These are phyloP conservation scores for Starmera amethionina DNA, from an alignment of 805 yeast genomes.

Conservation along the genomic window DNA sequence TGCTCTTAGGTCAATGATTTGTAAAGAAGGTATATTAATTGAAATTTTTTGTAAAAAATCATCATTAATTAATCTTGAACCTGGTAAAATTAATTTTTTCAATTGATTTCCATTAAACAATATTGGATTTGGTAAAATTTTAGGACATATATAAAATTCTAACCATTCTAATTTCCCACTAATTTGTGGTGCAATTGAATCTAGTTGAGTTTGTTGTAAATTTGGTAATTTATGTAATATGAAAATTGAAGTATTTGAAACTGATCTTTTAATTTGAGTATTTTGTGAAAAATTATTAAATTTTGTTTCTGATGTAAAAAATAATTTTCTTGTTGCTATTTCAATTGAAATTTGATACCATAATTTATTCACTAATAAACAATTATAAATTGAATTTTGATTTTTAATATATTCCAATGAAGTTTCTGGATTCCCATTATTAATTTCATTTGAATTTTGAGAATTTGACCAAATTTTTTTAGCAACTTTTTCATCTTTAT, in stretches of 20 bases:
- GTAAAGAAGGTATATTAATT: slow-evolving; percentile 45
- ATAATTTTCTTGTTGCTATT: slow-evolving; percentile 43
- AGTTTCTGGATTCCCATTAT: slow-evolving; percentile 12
- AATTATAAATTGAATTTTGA: slow-evolving; percentile 36
- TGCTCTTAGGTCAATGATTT: slow-evolving; percentile 69
- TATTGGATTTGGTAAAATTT: slow-evolving; percentile 41
- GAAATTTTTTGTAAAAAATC: slow-evolving; percentile 42
- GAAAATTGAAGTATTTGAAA: slow-evolving; percentile 32
- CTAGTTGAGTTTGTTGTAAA: slow-evolving; percentile 44
- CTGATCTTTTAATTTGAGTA: slow-evolving; percentile 9
- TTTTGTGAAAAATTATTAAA: slow-evolving; percentile 18
- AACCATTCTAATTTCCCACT: slow-evolving; percentile 52
- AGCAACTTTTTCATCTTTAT: slow-evolving; percentile 44
- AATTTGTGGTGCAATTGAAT: slow-evolving; percentile 31
- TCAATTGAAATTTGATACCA: slow-evolving; percentile 52
- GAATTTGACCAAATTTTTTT: slow-evolving; percentile 31
- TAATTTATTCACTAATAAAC: slow-evolving; percentile 57
- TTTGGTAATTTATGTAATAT: slow-evolving; percentile 58
- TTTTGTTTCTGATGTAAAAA: slow-evolving; percentile 39
- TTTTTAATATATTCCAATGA: not conserved
- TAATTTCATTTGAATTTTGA: slow-evolving; percentile 3
- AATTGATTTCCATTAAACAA: slow-evolving; percentile 35
- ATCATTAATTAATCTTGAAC: slow-evolving; percentile 56
- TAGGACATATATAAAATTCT: slow-evolving; percentile 79
- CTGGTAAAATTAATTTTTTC: slow-evolving; percentile 50